Evolutionary conservation across 306 rosid species (phyloP).

Genomic region (Acacia crassicarpa): DNA sequence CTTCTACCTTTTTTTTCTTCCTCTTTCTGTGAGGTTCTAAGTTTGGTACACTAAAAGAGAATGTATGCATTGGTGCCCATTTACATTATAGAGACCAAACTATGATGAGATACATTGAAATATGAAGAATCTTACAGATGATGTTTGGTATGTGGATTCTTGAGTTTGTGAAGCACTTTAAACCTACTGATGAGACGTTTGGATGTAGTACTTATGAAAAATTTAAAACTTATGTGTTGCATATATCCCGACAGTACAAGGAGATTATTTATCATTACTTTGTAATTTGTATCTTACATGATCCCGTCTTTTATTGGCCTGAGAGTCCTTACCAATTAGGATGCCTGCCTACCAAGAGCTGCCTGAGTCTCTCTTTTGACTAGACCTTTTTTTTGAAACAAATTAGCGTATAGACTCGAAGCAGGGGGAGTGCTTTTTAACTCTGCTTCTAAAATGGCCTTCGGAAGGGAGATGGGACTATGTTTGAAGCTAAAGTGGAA

Average conservation of each 20-base stretch:
- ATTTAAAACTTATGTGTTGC: not conserved
- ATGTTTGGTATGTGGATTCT: not conserved
- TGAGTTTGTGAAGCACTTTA: not conserved
- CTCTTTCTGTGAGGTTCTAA: not conserved
- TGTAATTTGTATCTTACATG: not conserved
- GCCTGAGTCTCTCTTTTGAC: not conserved
- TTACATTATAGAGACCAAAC: not conserved
- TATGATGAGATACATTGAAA: not conserved
- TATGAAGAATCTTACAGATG: not conserved
- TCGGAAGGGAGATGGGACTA: not conserved
- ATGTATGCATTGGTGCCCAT: not conserved
- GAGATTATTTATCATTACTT: not conserved
- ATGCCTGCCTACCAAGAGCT: not conserved
- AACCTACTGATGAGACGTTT: not conserved
- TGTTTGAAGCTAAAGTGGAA: conserved; percentile 14
- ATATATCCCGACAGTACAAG: not conserved
- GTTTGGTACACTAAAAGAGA: not conserved
- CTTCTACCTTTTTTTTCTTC: not conserved
- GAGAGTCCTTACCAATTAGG: not conserved
- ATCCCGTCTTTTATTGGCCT: not conserved
- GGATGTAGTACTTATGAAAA: not conserved
- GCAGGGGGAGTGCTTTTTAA: not conserved
- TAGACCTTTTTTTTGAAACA: not conserved
- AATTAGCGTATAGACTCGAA: not conserved
- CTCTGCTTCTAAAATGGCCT: conserved; percentile 7